Conservation (phyloP, 768 basidiomycete genomes). For the Boletus rubroflammeus region DNA sequence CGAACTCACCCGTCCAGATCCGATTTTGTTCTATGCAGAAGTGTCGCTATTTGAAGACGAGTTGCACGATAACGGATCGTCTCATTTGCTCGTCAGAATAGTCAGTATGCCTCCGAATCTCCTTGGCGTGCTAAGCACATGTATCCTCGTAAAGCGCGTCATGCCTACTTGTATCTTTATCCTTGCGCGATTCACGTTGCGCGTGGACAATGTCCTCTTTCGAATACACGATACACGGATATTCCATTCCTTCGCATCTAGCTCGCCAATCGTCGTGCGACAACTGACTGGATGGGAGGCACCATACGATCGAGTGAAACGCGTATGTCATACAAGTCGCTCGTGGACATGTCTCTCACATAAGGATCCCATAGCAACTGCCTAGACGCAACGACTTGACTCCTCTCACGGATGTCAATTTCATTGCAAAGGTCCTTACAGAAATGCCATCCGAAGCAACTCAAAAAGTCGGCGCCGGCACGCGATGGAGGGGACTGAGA, state of each 20-base stretch:
- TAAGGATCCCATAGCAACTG: constrained; percentile 44
- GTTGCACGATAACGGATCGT: constrained; percentile 93
- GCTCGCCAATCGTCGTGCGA: constrained; percentile 62
- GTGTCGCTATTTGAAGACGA: constrained; percentile 95
- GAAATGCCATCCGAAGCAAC: constrained; percentile 57
- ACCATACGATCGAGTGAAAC: constrained; percentile 75
- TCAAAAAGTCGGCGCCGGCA: constrained; percentile 62
- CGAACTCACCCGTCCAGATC: constrained; percentile 85
- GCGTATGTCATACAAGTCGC: constrained; percentile 42
- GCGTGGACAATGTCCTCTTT: constrained; percentile 94
- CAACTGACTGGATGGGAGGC: constrained; percentile 92
- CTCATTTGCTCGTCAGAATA: constrained; percentile 78
- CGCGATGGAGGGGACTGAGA: constrained; percentile 83
- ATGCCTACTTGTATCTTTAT: constrained; percentile 96
- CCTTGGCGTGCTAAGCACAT: background rate
- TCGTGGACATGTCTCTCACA: background rate
- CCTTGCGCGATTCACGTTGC: constrained; percentile 84
- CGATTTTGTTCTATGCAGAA: constrained; percentile 97
- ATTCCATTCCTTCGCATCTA: constrained; percentile 75
- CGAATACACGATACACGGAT: constrained; percentile 84
- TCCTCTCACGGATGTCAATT: constrained; percentile 82
- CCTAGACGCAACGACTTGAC: constrained; percentile 78
- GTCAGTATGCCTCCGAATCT: constrained; percentile 45
- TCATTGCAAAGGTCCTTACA: constrained; percentile 69
- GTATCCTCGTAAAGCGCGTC: constrained; percentile 62